Evolutionary conservation across 106 monocot genomes (phyloP).

Genomic region (Amphibolis antarctica): DNA sequence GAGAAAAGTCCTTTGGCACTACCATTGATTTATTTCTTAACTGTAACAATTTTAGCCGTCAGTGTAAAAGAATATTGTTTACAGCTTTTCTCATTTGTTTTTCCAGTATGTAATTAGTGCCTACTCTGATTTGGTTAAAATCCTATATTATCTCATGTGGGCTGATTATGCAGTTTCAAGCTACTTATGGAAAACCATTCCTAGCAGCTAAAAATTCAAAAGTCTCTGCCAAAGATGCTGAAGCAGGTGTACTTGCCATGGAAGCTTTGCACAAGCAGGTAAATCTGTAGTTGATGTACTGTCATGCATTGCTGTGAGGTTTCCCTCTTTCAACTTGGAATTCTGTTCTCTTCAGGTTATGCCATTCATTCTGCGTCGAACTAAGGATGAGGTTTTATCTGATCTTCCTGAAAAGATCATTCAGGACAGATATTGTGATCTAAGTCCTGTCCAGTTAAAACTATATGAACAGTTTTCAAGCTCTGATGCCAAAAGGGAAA

Average conservation of each 20-base stretch:
- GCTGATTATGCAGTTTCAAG: constrained; percentile 59
- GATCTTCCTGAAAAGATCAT: constrained; percentile 99
- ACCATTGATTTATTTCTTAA: too few species aligned
- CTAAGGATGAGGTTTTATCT: constrained; percentile 91
- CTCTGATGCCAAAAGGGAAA: constrained; percentile 65
- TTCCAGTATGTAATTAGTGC: neutral
- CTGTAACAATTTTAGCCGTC: too few species aligned
- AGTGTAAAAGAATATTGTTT: too few species aligned
- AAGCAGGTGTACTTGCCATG: constrained; percentile 98
- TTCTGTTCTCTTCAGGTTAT: constrained; percentile 48
- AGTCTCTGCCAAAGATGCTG: constrained; percentile 95
- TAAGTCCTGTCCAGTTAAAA: constrained; percentile 76
- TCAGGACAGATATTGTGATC: constrained; percentile 94
- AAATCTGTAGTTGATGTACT: neutral
- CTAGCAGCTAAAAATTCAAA: constrained; percentile 82
- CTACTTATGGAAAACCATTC: constrained; percentile 91
- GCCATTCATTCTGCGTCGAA: constrained; percentile 93
- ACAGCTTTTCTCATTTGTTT: neutral
- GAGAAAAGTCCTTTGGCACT: too few species aligned
- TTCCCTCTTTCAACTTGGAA: neutral
- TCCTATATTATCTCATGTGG: neutral
- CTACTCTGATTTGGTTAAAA: neutral
- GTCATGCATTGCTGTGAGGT: neutral
- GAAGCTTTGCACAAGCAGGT: constrained; percentile 99
- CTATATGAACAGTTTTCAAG: constrained; percentile 82